phyloP scores from a whole-genome alignment of 805 yeast species.

The Ogataea paradorogensis region DNA sequence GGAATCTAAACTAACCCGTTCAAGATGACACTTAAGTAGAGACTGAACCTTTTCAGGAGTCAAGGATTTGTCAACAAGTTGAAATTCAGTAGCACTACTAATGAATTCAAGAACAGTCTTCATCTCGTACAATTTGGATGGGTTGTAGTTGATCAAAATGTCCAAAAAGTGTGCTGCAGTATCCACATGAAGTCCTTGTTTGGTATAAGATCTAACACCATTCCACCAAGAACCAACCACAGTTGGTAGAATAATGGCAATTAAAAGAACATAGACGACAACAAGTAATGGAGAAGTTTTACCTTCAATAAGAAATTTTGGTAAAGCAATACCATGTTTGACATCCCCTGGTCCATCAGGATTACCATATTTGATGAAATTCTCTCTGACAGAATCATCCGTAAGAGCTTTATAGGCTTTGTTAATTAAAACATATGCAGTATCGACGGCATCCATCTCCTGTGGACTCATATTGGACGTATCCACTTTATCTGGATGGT shows the following conservation, averaged over 20 bases:
- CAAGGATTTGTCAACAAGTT: constrained; percentile 38
- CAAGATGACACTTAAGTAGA: constrained; percentile 56
- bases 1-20: constrained; percentile 41
- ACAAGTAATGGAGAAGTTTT: constrained; percentile 64
- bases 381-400: constrained; percentile 79
- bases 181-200: constrained; percentile 73
- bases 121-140: constrained; percentile 61
- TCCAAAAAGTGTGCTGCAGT: constrained; percentile 82
- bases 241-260: constrained; percentile 77
- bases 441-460: constrained; percentile 61
- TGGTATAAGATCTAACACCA: constrained; percentile 73
- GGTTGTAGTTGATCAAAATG: constrained; percentile 68
- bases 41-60: constrained; percentile 46
- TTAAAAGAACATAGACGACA: constrained; percentile 58
- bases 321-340: constrained; percentile 92
- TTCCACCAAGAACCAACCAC: constrained; percentile 91
- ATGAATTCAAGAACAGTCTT: constrained; percentile 58
- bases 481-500: constrained; percentile 90
- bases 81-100: constrained; percentile 65
- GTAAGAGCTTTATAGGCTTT: constrained; percentile 95
- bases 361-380: constrained; percentile 85
- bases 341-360: constrained; percentile 97
- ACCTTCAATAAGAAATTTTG: constrained; percentile 85
- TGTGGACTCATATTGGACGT: constrained; percentile 54
- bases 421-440: constrained; percentile 73